phyloP scores from a whole-genome alignment of 1,139 yeast species.

The Zygoascus sp. region DNA sequence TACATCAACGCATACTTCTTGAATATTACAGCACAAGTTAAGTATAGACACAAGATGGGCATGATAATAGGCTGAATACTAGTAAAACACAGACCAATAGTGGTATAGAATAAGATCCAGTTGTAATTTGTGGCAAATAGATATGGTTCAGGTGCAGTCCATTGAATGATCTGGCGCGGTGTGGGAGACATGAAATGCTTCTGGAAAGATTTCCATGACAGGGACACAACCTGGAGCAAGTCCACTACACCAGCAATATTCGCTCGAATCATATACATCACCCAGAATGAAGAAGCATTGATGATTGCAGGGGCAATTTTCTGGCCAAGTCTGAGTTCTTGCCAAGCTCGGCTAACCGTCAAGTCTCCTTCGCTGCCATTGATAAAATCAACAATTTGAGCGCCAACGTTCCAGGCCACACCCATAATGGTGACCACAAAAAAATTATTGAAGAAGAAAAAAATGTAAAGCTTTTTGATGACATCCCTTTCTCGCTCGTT shows the following conservation, averaged over 20 bases:
- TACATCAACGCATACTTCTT: conserved; percentile 38
- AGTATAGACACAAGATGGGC: conserved; percentile 33
- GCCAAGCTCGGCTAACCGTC: conserved; percentile 24
- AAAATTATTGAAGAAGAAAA: conserved; percentile 39
- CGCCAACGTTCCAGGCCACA: conserved; percentile 38
- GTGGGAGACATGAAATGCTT: conserved; percentile 34
- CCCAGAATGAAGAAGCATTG: conserved; percentile 41
- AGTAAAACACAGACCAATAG: conserved; percentile 39
- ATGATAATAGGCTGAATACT: conserved; percentile 39
- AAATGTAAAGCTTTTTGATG: conserved; percentile 36
- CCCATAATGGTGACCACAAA: conserved; percentile 38
- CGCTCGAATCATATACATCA: conserved; percentile 38
- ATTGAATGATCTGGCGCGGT: conserved; percentile 36
- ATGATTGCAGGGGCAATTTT: conserved; percentile 38
- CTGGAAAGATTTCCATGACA: conserved; percentile 30
- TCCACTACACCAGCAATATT: conserved; percentile 34
- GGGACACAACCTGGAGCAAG: conserved; percentile 33
- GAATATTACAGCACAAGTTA: conserved; percentile 32
- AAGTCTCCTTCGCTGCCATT: conserved; percentile 20
- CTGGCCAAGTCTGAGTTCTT: conserved; percentile 29
- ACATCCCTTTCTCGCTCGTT: conserved; percentile 39
- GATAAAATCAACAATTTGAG: conserved; percentile 31
- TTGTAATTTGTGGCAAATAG: conserved; percentile 37
- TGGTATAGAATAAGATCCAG: conserved; percentile 36
- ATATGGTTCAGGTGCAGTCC: conserved; percentile 38